Percentiles rank a stretch among this genome's conserved stretches.
Conservation (phyloP, 2,329 filamentous ascomycete species). For the Trichoderma semiorbis region DNA sequence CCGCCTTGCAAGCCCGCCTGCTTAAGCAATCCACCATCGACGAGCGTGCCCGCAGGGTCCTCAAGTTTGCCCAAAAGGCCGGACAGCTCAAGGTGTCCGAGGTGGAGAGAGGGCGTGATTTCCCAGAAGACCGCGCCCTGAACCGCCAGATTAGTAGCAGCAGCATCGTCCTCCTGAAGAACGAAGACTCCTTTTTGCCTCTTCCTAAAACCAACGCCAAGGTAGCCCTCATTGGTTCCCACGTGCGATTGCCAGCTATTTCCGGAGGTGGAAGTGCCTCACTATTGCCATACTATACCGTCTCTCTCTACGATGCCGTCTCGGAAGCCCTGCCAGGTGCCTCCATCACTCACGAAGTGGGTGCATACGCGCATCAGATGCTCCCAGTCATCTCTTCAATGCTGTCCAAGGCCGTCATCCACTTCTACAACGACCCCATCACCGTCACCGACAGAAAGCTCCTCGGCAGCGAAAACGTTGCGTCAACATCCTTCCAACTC, state of each 20-base stretch:
- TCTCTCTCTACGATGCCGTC: neutral
- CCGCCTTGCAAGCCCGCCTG: neutral
- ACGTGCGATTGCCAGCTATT: neutral
- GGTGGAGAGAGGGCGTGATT: neutral
- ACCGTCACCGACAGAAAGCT: neutral
- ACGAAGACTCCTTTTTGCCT: neutral
- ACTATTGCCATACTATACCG: neutral
- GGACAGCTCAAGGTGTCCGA: neutral
- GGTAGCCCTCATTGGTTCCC: neutral
- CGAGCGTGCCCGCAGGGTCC: neutral
- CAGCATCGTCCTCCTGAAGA: neutral
- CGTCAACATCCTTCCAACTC: neutral
- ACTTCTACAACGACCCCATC: conserved; percentile 3
- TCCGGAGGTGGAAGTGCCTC: neutral
- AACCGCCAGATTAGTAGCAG: neutral
- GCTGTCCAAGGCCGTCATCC: neutral
- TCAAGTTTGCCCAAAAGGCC: neutral
- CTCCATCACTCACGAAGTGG: conserved; percentile 3
- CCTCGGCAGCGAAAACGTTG: neutral
- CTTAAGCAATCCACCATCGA: neutral
- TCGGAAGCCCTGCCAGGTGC: neutral
- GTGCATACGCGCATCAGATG: conserved; percentile 2
- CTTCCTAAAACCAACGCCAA: neutral
- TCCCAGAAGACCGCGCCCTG: neutral
- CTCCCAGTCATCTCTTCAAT: neutral